A percentile compares a stretch with the other conserved stretches of the same genome.
These are phyloP conservation scores for Seiridium cupressi DNA, from an alignment of 2,329 filamentous ascomycete genomes.

Conservation along the genomic window DNA sequence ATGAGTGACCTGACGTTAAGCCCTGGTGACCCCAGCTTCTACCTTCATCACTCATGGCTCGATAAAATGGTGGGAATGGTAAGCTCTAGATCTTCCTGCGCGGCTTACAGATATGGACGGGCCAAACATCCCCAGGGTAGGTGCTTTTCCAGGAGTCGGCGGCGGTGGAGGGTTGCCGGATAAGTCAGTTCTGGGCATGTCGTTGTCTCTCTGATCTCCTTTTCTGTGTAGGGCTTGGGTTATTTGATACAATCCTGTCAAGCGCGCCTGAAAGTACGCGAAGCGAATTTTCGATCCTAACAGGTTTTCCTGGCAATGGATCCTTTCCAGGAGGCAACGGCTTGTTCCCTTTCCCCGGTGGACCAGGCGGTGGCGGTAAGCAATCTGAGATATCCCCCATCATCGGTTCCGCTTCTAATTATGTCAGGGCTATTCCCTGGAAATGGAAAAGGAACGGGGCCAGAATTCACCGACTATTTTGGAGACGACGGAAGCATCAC, in stretches of 20 bases:
- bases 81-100: conserved; percentile 16
- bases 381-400: background rate
- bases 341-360: background rate
- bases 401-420: background rate
- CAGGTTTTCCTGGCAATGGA: background rate
- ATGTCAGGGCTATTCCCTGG: background rate
- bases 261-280: too few relatives aligned
- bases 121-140: conserved; percentile 12
- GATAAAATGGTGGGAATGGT: conserved; percentile 30
- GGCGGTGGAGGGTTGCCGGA: background rate
- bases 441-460: background rate
- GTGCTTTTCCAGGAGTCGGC: background rate
- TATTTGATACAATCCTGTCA: too few relatives aligned
- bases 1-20: background rate
- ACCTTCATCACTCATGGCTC: conserved; percentile 26
- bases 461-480: conserved; percentile 14
- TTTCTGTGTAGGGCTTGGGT: too few relatives aligned
- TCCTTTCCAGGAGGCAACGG: background rate
- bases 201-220: too few relatives aligned
- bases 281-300: too few relatives aligned
- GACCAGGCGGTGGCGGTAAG: background rate
- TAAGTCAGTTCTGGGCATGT: too few relatives aligned
- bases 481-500: conserved; percentile 8
- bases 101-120: conserved; percentile 22
- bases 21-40: conserved; percentile 23